A percentile compares a stretch with the other conserved stretches of the same genome.
phyloP scores from a whole-genome alignment of 2,329 filamentous ascomycete species.

The Colletotrichum sp. region DNA sequence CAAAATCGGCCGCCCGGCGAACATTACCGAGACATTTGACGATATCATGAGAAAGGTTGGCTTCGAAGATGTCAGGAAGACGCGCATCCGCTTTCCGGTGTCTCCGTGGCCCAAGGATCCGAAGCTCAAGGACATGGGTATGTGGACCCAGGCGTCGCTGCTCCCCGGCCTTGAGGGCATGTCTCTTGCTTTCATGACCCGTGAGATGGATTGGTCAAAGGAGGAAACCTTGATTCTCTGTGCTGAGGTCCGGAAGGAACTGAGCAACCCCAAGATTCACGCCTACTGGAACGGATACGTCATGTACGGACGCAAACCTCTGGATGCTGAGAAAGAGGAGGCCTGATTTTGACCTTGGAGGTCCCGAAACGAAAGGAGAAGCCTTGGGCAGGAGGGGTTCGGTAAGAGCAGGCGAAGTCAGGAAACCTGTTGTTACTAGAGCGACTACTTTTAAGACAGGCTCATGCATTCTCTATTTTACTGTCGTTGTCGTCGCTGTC shows the following conservation, averaged over 20 bases:
- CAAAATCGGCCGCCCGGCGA: conserved; percentile 30
- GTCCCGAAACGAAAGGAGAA: rapidly evolving
- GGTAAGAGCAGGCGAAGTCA: not conserved
- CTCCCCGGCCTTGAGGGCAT: conserved; percentile 30
- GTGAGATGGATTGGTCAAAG: conserved; percentile 32
- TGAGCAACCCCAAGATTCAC: conserved; percentile 32
- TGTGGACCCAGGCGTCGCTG: conserved; percentile 23
- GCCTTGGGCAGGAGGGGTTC: rapidly evolving
- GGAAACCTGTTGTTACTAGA: rapidly evolving
- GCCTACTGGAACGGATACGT: conserved; percentile 28
- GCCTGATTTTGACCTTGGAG: rapidly evolving
- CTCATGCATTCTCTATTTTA: rapidly evolving
- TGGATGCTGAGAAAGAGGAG: not conserved
- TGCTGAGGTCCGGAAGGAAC: conserved; percentile 30
- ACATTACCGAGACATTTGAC: conserved; percentile 10
- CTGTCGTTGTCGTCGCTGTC: too few relatives aligned
- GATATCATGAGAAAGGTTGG: rapidly evolving
- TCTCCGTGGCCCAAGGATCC: conserved; percentile 36
- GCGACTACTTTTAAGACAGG: too few relatives aligned
- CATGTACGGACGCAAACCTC: not conserved
- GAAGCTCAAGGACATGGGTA: conserved; percentile 37
- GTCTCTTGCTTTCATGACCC: conserved; percentile 35
- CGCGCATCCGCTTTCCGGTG: not conserved
- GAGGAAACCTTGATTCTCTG: conserved; percentile 32
- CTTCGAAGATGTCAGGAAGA: not conserved